phyloP scores from a whole-genome alignment of 2,329 filamentous ascomycete species.

The Fusarium floridanum region DNA sequence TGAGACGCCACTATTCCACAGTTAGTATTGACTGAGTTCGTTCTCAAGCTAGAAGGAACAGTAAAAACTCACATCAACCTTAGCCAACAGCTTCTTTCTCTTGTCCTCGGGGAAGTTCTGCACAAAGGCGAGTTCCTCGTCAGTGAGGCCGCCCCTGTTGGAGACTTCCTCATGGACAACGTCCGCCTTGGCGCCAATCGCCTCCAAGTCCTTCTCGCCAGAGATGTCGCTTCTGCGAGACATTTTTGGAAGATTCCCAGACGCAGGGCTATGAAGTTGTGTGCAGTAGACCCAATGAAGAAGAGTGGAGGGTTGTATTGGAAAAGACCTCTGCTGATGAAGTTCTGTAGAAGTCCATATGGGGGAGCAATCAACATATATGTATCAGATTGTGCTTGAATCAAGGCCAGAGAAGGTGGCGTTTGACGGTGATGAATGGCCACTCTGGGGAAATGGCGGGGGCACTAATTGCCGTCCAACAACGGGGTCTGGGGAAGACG shows the following conservation, averaged over 20 bases:
- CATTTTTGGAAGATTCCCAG: neutral
- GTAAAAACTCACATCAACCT: slow-evolving; percentile 30
- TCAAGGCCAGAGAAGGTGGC: neutral
- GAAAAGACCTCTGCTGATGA: neutral
- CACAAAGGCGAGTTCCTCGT: slow-evolving; percentile 38
- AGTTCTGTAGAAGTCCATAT: neutral
- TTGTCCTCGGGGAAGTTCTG: slow-evolving; percentile 37
- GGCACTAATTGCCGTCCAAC: neutral
- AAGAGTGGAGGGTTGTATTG: neutral
- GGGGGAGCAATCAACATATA: neutral
- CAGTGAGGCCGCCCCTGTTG: slow-evolving; percentile 13
- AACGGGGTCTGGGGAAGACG: neutral
- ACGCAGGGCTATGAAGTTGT: neutral
- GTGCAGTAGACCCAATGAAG: neutral
- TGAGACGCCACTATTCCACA: slow-evolving; percentile 20
- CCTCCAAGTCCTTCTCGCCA: slow-evolving; percentile 38
- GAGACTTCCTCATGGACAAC: neutral
- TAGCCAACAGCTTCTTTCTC: slow-evolving; percentile 37
- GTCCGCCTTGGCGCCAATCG: slow-evolving; percentile 24
- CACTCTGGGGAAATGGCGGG: slow-evolving; percentile 1
- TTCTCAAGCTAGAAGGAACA: neutral
- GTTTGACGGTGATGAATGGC: neutral
- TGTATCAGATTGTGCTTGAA: neutral
- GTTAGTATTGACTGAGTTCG: neutral
- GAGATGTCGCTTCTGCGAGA: slow-evolving; percentile 17